Conservation (phyloP, 164 flowering plant genomes). For the Platanus orientalis region DNA sequence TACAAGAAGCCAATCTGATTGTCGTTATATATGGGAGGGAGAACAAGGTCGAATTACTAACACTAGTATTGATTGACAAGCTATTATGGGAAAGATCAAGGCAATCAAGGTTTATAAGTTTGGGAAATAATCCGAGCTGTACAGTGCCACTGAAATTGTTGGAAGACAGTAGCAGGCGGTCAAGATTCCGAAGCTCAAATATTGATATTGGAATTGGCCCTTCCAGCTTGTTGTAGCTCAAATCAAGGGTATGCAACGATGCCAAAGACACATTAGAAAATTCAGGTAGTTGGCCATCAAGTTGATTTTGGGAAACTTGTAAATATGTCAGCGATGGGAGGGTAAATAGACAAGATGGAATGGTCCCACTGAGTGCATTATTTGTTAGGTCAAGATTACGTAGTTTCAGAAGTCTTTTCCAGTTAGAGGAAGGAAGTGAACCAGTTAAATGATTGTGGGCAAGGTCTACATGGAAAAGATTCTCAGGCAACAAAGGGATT, state of each 20-base stretch:
- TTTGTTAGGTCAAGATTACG: constrained; percentile 17
- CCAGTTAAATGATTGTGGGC: constrained; percentile 28
- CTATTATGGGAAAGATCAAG: constrained; percentile 1
- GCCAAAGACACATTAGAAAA: constrained; percentile 15
- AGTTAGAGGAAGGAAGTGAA: constrained; percentile 22
- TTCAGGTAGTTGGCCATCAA: constrained; percentile 25
- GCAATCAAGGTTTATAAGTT: neutral
- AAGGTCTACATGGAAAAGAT: constrained; percentile 24
- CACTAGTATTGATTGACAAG: neutral
- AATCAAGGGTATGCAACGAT: constrained; percentile 14
- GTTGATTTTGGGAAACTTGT: constrained; percentile 27
- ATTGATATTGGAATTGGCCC: constrained; percentile 35
- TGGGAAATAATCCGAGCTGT: neutral
- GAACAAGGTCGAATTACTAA: constrained; percentile 2
- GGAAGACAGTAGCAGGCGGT: constrained; percentile 18
- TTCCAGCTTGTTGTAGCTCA: constrained; percentile 24
- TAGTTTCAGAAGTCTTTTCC: constrained; percentile 19
- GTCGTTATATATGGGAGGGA: no score
- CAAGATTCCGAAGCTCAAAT: constrained; percentile 26
- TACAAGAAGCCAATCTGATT: no score
- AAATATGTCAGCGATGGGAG: constrained; percentile 30
- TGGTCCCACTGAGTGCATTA: constrained; percentile 38
- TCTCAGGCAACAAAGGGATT: constrained; percentile 29
- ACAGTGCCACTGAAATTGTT: constrained; percentile 38
- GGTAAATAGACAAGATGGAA: constrained; percentile 35